Percentiles rank a stretch among this genome's conserved stretches.
Evolutionary conservation across 148 eudicot species (phyloP).

Genomic region (Silene latifolia): DNA sequence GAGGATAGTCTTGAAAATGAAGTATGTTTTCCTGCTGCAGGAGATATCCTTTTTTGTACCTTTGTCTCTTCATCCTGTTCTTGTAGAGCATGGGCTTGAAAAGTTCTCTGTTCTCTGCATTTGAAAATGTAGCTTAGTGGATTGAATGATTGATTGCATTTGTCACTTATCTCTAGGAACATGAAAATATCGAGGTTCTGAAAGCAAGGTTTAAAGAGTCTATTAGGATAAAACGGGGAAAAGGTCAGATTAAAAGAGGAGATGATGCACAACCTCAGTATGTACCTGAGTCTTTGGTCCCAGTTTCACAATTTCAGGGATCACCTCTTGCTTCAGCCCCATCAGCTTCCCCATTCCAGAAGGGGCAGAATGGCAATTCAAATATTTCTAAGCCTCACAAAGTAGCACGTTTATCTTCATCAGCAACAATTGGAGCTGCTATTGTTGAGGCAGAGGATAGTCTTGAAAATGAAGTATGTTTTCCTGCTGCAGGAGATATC

Average conservation of each 20-base stretch:
- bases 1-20: conserved; percentile 69
- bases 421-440: conserved; percentile 82
- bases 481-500: conserved; percentile 29
- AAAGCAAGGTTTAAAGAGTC: conserved; percentile 71
- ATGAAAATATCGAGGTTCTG: conserved; percentile 80
- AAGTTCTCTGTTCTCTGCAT: not conserved
- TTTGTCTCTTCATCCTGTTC: conserved; percentile 14
- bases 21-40: conserved; percentile 45
- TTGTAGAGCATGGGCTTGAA: not conserved
- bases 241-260: conserved; percentile 70
- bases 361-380: conserved; percentile 26
- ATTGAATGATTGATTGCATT: not conserved
- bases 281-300: conserved; percentile 71
- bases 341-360: conserved; percentile 70
- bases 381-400: conserved; percentile 40
- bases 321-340: conserved; percentile 96
- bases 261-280: conserved; percentile 72
- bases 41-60: conserved; percentile 22
- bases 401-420: conserved; percentile 52
- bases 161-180: conserved; percentile 35
- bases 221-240: no score
- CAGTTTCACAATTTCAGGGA: conserved; percentile 82
- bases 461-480: conserved; percentile 71
- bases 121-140: not conserved
- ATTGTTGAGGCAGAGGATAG: conserved; percentile 78